Evolutionary conservation across 495 filamentous ascomycete species (phyloP).

Genomic region (Thermothielavioides terrestris): DNA sequence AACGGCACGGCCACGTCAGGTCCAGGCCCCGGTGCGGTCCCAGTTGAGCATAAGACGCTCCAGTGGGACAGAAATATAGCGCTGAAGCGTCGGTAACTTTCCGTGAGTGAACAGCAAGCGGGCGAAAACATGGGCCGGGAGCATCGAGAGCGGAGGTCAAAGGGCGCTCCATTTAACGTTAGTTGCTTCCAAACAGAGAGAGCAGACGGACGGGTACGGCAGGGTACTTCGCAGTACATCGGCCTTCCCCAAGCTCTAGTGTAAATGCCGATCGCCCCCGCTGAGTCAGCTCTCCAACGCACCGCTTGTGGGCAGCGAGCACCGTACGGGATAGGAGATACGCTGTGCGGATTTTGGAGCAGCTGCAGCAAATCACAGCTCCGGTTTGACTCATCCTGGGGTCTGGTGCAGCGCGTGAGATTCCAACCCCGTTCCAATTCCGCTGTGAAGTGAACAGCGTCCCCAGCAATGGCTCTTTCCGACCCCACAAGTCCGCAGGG

Average conservation of each 20-base stretch:
- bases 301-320: not conserved
- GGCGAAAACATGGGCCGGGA: no score
- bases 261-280: constrained; percentile 2
- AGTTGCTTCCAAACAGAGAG: not conserved
- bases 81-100: no score
- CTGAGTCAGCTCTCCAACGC: not conserved
- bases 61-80: no score
- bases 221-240: constrained; percentile 5
- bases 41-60: no score
- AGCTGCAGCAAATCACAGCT: not conserved
- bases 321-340: no score
- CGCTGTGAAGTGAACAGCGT: not conserved
- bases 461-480: not conserved
- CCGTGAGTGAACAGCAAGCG: no score
- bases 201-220: not conserved
- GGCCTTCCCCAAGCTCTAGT: not conserved
- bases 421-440: not conserved
- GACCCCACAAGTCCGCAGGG: no score
- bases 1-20: no score
- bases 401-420: not conserved
- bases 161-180: no score
- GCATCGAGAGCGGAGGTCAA: no score
- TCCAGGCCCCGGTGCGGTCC: no score
- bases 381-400: not conserved
- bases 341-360: no score